These are phyloP conservation scores for Hypholoma fasciculare DNA, from an alignment of 768 basidiomycete genomes.

Conservation along the genomic window DNA sequence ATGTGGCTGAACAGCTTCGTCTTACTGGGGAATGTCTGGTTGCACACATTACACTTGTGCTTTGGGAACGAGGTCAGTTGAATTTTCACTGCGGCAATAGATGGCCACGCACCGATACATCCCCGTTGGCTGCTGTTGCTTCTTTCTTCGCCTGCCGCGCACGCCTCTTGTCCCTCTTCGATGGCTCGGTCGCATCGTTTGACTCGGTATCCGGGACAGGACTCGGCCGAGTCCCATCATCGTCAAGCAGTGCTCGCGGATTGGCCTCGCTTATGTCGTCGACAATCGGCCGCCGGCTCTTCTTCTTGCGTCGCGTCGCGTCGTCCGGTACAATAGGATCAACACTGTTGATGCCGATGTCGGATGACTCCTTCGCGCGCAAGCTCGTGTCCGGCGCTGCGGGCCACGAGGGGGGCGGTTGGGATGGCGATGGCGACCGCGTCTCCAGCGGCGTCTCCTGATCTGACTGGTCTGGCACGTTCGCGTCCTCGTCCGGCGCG, in stretches of 20 bases:
- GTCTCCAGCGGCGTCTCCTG: background rate
- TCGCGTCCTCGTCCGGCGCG: background rate
- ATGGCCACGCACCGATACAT: conserved; percentile 17
- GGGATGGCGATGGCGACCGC: background rate
- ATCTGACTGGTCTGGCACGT: too few relatives aligned
- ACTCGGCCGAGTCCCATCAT: background rate
- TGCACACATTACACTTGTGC: conserved; percentile 71
- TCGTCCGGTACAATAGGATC: background rate
- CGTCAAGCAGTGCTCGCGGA: background rate
- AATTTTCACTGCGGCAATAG: background rate
- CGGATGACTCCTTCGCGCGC: background rate
- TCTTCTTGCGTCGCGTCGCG: background rate
- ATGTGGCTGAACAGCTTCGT: conserved; percentile 80
- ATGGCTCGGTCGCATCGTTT: conserved; percentile 22
- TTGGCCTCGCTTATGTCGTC: background rate
- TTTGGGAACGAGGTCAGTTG: conserved; percentile 12
- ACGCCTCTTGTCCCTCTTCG: conserved; percentile 83
- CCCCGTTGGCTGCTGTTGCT: conserved; percentile 30
- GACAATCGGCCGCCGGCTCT: background rate
- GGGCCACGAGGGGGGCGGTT: background rate
- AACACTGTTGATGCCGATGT: background rate
- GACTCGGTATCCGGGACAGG: conserved; percentile 3
- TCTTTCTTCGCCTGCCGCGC: conserved; percentile 77
- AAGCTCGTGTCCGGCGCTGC: background rate
- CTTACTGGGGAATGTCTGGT: conserved; percentile 58